Evolutionary conservation across 1,284 basidiomycete genomes (phyloP).

Genomic region (Melampsora abietis-canadensis): DNA sequence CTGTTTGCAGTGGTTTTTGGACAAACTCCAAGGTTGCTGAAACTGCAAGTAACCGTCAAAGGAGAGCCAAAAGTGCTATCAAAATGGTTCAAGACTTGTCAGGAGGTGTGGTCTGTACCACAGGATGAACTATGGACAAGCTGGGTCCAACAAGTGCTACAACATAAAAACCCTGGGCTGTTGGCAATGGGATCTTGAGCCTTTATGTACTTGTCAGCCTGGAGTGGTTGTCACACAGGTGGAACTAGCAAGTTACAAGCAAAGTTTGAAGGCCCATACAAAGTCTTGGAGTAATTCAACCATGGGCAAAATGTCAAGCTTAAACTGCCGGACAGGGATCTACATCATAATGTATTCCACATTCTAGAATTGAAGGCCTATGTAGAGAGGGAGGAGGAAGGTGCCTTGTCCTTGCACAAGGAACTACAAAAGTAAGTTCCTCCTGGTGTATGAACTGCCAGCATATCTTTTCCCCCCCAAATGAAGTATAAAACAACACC

Average conservation of each 20-base stretch:
- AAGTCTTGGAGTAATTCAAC: background rate
- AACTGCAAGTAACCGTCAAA: too few species aligned
- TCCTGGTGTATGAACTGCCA: background rate
- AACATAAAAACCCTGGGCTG: conserved; percentile 1
- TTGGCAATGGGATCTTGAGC: background rate
- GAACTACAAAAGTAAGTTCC: conserved; percentile 31
- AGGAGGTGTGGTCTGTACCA: too few species aligned
- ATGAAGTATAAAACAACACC: background rate
- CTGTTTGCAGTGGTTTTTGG: too few species aligned
- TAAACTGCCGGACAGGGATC: background rate
- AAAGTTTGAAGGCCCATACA: conserved; percentile 15
- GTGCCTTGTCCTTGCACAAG: too few species aligned
- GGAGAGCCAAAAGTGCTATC: too few species aligned
- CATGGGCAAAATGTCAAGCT: conserved; percentile 4
- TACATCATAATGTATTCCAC: background rate
- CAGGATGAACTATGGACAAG: background rate
- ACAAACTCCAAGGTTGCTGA: too few species aligned
- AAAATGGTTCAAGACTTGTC: too few species aligned
- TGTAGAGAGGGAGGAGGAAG: background rate
- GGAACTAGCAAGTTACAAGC: conserved; percentile 5
- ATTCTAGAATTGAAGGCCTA: background rate
- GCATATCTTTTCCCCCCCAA: background rate
- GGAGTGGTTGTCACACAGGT: background rate
- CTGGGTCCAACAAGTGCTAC: background rate
- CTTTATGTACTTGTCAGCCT: background rate